Percentiles rank a stretch among this genome's conserved stretches.
phyloP scores from a whole-genome alignment of 1,284 basidiomycete genomes.

The Trametes pubescens region DNA sequence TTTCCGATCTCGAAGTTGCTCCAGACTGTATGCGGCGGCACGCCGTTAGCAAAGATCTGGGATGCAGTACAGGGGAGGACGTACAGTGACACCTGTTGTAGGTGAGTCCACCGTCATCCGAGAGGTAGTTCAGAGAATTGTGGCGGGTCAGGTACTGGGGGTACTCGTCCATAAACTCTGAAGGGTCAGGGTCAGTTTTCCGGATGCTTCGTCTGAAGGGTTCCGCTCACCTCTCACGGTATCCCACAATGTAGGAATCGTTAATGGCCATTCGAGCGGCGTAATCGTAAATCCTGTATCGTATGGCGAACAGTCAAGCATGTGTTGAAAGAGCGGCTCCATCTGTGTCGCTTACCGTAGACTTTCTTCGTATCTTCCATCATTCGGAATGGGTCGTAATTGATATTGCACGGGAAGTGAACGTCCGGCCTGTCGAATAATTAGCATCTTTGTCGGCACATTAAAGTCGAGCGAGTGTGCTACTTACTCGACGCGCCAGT shows the following conservation, averaged over 20 bases:
- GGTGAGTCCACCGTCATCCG: conserved; percentile 65
- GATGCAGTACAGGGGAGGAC: conserved; percentile 17
- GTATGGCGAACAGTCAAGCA: not conserved
- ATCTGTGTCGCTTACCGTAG: conserved; percentile 53
- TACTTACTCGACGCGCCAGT: conserved; percentile 41
- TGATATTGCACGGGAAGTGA: conserved; percentile 78
- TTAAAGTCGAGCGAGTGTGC: conserved; percentile 49
- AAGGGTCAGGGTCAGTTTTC: not conserved
- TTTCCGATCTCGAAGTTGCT: conserved; percentile 83
- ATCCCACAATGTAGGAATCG: conserved; percentile 80
- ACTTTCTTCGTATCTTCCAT: conserved; percentile 80
- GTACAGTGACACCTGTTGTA: conserved; percentile 83
- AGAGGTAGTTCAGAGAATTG: conserved; percentile 77
- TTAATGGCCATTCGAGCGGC: conserved; percentile 78
- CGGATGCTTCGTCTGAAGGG: not conserved
- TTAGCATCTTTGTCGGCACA: not conserved
- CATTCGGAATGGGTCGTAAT: conserved; percentile 77
- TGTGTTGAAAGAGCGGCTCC: not conserved
- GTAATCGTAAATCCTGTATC: conserved; percentile 72
- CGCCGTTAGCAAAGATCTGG: not conserved
- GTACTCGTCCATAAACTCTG: conserved; percentile 69
- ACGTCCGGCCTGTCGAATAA: conserved; percentile 60
- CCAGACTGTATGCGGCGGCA: conserved; percentile 57
- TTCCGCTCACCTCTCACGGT: conserved; percentile 52
- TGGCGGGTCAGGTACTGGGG: conserved; percentile 70